Evolutionary conservation across 257 asterid genomes (phyloP).

Genomic region (Prunella vulgaris): DNA sequence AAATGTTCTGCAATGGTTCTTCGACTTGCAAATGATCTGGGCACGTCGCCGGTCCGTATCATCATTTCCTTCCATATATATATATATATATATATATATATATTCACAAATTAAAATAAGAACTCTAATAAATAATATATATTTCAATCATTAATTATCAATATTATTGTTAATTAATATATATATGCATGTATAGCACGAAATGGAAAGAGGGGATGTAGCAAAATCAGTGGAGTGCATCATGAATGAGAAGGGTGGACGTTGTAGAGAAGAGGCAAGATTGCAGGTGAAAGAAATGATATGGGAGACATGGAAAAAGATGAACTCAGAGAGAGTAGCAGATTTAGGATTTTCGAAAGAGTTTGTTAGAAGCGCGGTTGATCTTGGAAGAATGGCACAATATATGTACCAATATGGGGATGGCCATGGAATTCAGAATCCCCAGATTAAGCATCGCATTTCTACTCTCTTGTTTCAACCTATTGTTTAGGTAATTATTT

Average conservation of each 20-base stretch:
- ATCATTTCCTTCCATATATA: not conserved
- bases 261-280: not conserved
- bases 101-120: no score
- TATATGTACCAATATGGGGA: slow-evolving; percentile 17
- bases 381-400: not conserved
- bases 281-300: not conserved
- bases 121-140: no score
- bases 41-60: slow-evolving; percentile 39
- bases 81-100: no score
- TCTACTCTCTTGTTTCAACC: not conserved
- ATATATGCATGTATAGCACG: slow-evolving; percentile 10
- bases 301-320: slow-evolving; percentile 9
- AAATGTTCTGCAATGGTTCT: slow-evolving; percentile 27
- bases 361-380: not conserved
- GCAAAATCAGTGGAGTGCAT: slow-evolving; percentile 9
- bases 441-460: not conserved
- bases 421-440: not conserved
- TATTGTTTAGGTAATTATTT: no score
- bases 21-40: slow-evolving; percentile 47
- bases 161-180: not conserved
- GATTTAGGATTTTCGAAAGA: not conserved
- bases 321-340: not conserved
- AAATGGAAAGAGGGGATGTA: slow-evolving; percentile 25
- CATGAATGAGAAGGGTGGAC: slow-evolving; percentile 13
- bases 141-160: not conserved